Base-by-base conservation (phyloP, 306 rosid species). In the Cucurbita ficifolia region DNA sequence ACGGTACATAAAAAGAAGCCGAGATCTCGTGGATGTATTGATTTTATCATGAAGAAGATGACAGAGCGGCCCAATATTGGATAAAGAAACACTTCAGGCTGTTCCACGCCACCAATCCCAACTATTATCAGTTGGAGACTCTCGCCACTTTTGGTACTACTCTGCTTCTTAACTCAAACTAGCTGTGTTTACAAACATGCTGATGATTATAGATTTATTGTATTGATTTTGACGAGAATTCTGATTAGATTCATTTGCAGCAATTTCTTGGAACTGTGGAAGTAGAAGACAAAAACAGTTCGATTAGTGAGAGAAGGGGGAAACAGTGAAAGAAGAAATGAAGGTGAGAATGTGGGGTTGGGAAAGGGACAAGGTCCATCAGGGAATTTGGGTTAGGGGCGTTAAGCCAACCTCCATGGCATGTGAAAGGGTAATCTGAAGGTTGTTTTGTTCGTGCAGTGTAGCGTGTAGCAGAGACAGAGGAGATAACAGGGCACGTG, bases 371-470 rank as follows among this genome's bases (percentile, higher is more conserved):
- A 68, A 22, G 38, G 12, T 46, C 55, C 73, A 68, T 46, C 21
- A 48, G 56, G 57, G 73, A 48, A 69, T 69, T 46, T 46, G 73
- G 56, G 46, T 45, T 12, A 22, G 55, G 39, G 53, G 18, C 54
- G 45, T 65, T 65, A 65, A 67, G 73, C 42, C 73, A 70, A 70
- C 22, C 58, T 48, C 74, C 43, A 69, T 14, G 17, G 24, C 74
- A 70, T 70, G 74, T 70, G 74, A 49, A 49, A 13, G 1, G 50
- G 74, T 49, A 46, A 70, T 70, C 74, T 70, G 59, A 70, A 70
- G 74, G 46, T 70, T 49, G 74, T 70, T 70, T 70, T 70, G 74
- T 70, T 70, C 48, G 56, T 69, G 73, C 73, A 68, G 12, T 68
- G 73, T 68, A 22, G 24, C 58, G 16, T 70, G 45, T 17, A 48